A percentile compares a stretch with the other conserved stretches of the same genome.
Conservation (phyloP, 2,329 filamentous ascomycete species). For the Fusarium tuaranense region DNA sequence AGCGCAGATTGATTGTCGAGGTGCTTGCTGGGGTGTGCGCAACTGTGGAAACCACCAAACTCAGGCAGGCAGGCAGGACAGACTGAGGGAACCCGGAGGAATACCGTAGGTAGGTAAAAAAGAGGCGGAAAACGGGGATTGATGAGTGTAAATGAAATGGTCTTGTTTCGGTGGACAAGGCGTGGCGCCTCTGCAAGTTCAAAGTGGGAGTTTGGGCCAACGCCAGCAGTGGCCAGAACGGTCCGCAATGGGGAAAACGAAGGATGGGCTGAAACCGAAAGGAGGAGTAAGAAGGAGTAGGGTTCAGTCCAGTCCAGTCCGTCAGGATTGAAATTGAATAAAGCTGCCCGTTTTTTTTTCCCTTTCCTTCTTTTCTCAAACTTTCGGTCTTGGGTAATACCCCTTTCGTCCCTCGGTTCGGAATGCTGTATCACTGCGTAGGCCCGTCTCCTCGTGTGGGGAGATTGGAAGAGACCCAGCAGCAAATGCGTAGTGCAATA, state of each 20-base stretch:
- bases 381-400: neutral
- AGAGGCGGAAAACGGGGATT: slow-evolving; percentile 20
- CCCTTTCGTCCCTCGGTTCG: neutral
- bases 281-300: neutral
- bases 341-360: neutral
- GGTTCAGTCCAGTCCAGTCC: neutral
- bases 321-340: neutral
- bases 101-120: neutral
- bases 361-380: neutral
- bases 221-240: slow-evolving; percentile 39
- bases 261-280: slow-evolving; percentile 6
- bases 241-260: slow-evolving; percentile 22
- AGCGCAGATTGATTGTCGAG: slow-evolving; percentile 28
- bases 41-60: slow-evolving; percentile 9
- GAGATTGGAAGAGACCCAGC: slow-evolving; percentile 26
- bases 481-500: slow-evolving; percentile 2
- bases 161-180: slow-evolving; percentile 22
- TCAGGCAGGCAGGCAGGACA: neutral
- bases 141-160: slow-evolving; percentile 34
- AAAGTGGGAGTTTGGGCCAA: slow-evolving; percentile 22
- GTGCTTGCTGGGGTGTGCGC: neutral
- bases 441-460: slow-evolving; percentile 25
- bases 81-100: slow-evolving; percentile 1
- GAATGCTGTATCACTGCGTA: slow-evolving; percentile 6
- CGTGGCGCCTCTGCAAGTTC: slow-evolving; percentile 19